Percentiles rank a stretch among this genome's conserved stretches.
Conservation (phyloP, 768 basidiomycete species). For the Naganishia friedmannii region DNA sequence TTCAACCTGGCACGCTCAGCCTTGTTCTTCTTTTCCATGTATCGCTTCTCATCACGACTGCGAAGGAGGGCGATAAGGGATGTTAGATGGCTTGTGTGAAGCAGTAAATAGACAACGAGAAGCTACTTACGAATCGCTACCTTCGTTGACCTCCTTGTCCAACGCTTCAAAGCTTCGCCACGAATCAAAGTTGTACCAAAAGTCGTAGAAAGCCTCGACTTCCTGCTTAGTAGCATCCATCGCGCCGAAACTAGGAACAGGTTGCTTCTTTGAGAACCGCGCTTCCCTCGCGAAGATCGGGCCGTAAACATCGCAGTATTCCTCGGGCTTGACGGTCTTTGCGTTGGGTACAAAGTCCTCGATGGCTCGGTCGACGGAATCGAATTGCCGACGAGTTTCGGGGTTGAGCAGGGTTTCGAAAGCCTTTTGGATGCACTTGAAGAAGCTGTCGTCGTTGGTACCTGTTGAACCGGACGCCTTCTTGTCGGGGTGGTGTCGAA, state of each 20-base stretch:
- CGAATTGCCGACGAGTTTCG: slow-evolving; percentile 89
- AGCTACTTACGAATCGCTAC: slow-evolving; percentile 75
- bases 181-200: slow-evolving; percentile 99
- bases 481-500: slow-evolving; percentile 97
- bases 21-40: slow-evolving; percentile 99
- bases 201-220: slow-evolving; percentile 93
- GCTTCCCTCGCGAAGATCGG: slow-evolving; percentile 87
- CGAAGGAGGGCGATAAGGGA: background rate
- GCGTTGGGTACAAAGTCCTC: slow-evolving; percentile 67
- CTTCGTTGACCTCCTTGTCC: slow-evolving; percentile 98
- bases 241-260: slow-evolving; percentile 75
- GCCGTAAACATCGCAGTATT: slow-evolving; percentile 58
- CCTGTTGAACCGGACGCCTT: slow-evolving; percentile 69
- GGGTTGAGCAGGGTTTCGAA: slow-evolving; percentile 82
- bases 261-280: slow-evolving; percentile 81
- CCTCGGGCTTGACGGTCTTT: slow-evolving; percentile 47
- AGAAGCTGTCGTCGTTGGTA: slow-evolving; percentile 95
- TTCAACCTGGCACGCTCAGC: slow-evolving; percentile 90
- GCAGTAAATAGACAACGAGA: background rate
- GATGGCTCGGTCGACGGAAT: slow-evolving; percentile 84
- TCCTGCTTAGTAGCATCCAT: slow-evolving; percentile 69
- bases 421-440: slow-evolving; percentile 99
- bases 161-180: slow-evolving; percentile 97
- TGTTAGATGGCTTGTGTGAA: background rate
- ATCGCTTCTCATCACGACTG: slow-evolving; percentile 96